Evolutionary conservation across 163 green algal genomes (phyloP), one percentile per base, ranked within the genome.

Genomic region (Scenedesmus sp.): DNA sequence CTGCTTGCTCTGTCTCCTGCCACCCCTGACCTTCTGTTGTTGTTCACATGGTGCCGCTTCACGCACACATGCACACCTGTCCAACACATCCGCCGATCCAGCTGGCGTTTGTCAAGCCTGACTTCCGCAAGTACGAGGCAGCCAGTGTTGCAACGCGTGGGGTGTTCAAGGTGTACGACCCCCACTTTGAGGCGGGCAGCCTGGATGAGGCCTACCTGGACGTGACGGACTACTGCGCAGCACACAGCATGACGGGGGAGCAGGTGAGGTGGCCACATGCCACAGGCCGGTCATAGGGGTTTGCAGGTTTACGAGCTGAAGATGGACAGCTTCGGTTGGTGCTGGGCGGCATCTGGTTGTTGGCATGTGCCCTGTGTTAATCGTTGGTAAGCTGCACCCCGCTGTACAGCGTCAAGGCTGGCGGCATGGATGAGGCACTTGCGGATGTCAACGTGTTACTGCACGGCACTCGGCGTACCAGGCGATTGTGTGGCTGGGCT

Each of bases 151-250:
- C 70, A 30, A 95, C 94, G 3, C 90, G 96, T 0, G 91, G 78
- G 1, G 88, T 98, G 37, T 97, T 98, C 61, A 43, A 46, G n/a
- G 46, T 89, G 20, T 98, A 95, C 88, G 97, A 99, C 92, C 93
- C 96, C 1, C 85, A 94, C 46, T 97, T 98, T 82, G 90, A 96
- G 61, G 92, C 95, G 0, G 93, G 91, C 33, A 95, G 92, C 49
- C 87, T 99, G 92, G 98, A 99, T 85, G 93, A 92, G 56, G 98
- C 98, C 0, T 98, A 97, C 92, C 90, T 99, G 70, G 97, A 99
- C 82, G 89, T 99, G 2, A 99, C 98, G 3, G 93, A 95, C 33
- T 97, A 97, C 91, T 97, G 95, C 90, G 12, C 49, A 0, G 0
- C 42, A 40, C 85, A 94, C n/a, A 92, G 89, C 53, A 59, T 96